Evolutionary conservation across 257 asterid species (phyloP), one percentile per base, ranked within the genome.

Genomic region (Anisodus tanguticus): DNA sequence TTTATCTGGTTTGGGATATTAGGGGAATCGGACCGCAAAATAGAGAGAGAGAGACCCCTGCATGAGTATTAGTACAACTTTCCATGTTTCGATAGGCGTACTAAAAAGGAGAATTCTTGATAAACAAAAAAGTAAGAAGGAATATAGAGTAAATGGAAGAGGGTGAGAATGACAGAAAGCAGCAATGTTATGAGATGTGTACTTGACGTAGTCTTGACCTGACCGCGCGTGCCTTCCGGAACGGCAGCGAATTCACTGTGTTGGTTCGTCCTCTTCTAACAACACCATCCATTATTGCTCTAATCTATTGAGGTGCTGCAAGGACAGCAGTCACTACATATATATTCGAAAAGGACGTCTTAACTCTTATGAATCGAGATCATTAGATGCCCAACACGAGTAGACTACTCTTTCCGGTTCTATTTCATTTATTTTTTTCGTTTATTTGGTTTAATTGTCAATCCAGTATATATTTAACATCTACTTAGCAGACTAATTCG

Each of bases 181-280:
- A 43, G 13, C 6, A 19, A 51, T 12, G 45, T 22, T 22, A 22
- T 22, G 80, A 37, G 82, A 68, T 71, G 66, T 84, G 88, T 81
- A 88, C 91, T 68, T 64, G 76, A 89, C 92, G 91, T 68, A 68
- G 26, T 82, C 82, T 83, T 68, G 71, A 81, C 86, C 94, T 90
- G 97, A 92, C 93, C 94, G 91, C 94, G 95, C 97, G 93, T 93
- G 97, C 95, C 93, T 94, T 90, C 94, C 95, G 97, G 95, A 89
- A 86, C 83, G 85, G 64, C 90, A 87, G 87, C 31, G 17, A 71
- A n/a, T 71, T 45, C 79, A 71, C 63, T 51, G 10, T 72, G 45
- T 26, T 51, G 39, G n/a, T 76, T 49, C 45, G 45, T 51, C 68
- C 39, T 62, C 68, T 62, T 13, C 90, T 88, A 41, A 41, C 45